phyloP scores from a whole-genome alignment of 768 basidiomycete species.

The Mycena belliarum region DNA sequence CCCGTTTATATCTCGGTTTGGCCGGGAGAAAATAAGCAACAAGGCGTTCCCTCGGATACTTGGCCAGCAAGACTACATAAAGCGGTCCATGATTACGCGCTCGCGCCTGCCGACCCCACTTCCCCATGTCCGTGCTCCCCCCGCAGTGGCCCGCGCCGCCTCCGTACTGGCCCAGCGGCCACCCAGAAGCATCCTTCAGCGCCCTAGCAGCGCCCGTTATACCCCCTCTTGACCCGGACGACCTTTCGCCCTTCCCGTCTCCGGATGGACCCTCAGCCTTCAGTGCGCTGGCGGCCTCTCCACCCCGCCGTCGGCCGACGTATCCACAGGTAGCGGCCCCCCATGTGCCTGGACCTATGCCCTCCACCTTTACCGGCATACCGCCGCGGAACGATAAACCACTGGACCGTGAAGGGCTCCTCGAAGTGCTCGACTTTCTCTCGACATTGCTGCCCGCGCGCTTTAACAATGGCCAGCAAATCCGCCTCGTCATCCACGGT shows the following conservation, averaged over 20 bases:
- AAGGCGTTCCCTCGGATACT: slow-evolving; percentile 9
- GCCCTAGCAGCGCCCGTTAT: slow-evolving; percentile 18
- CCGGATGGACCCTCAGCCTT: slow-evolving; percentile 7
- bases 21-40: background rate
- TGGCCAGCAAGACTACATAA: background rate
- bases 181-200: slow-evolving; percentile 14
- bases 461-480: slow-evolving; percentile 44
- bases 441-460: slow-evolving; percentile 45
- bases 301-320: background rate
- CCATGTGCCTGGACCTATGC: background rate
- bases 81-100: slow-evolving; percentile 2
- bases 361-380: slow-evolving; percentile 13
- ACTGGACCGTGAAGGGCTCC: slow-evolving; percentile 44
- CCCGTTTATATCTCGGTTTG: slow-evolving; percentile 9
- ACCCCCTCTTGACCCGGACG: slow-evolving; percentile 6
- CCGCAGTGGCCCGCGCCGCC: slow-evolving; percentile 14
- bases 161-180: slow-evolving; percentile 9
- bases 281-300: slow-evolving; percentile 1
- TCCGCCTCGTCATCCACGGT: slow-evolving; percentile 69
- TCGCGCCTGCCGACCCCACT: background rate
- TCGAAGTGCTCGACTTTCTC: slow-evolving; percentile 48
- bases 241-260: slow-evolving; percentile 9
- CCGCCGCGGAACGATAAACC: slow-evolving; percentile 40
- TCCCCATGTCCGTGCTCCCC: slow-evolving; percentile 18
- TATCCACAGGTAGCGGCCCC: background rate